Base-by-base conservation (phyloP, 2,329 filamentous ascomycete species). In the Emericellopsis atlantica region DNA sequence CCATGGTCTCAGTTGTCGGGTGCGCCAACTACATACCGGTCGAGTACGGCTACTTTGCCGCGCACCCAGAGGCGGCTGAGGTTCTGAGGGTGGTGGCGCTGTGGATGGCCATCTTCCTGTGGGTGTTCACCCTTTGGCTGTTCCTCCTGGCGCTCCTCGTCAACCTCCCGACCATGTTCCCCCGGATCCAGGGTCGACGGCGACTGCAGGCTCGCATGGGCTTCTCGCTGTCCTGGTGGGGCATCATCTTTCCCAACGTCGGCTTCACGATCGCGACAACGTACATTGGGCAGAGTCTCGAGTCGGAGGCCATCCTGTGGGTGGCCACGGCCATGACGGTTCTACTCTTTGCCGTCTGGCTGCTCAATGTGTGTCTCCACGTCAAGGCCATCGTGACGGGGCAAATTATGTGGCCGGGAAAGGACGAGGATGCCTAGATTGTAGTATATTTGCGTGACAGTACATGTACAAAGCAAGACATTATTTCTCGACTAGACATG, bases 1-100 rank as follows among this genome's bases (percentile, higher is more conserved):
- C 81, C 1, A 76, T 75, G 1, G 62, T 85, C 12, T 81, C 81
- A 0, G 65, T 85, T 33, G 73, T 86, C 32, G 80, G 80, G 37
- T 80, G 85, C 70, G 70, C 79, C 1, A 26, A 24, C 15, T 32
- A 66, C 71, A 36, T 67, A 69, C 8, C 55, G 79, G 4, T 41
- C 2, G 21, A 38, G 15, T 40, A 44, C 18, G 37, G 38, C 5
- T 43, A 43, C 18, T 40, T 40, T 31, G 37, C 22, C 22, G 23
- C 14, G 8, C 16, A 40, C 23, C 37, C 42, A n/a, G 26, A n/a
- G 9, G 32, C 42, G 11, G 15, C 16, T 6, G 22, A 40, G 54
- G 56, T 29, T 44, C 49, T 57, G 4, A 59, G 62, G 18, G 67
- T 62, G 6, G 58, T 70, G 41, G 67, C 69, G 3, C 44, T 72